Percentiles rank a stretch among this genome's conserved stretches.
Conservation (phyloP, 805 yeast species). For the Candida fluviatilis region DNA sequence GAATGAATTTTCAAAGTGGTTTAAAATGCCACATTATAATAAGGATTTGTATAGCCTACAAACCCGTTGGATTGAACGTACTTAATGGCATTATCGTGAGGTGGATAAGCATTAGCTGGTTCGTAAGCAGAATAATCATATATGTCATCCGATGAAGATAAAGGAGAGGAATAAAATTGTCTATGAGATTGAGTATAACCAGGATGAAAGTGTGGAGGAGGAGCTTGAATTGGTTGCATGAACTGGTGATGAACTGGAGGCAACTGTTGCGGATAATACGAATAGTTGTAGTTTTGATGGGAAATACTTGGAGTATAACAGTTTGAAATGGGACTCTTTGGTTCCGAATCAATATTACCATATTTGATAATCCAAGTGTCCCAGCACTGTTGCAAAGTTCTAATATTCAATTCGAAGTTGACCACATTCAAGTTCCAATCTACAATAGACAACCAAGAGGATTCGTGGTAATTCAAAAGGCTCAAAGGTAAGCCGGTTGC, state of each 20-base stretch:
- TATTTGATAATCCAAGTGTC: constrained; percentile 38
- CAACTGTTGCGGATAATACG: not conserved
- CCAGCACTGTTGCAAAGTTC: constrained; percentile 44
- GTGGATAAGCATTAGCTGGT: constrained; percentile 17
- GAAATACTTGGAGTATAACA: not conserved
- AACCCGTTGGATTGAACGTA: constrained; percentile 15
- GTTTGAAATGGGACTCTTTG: constrained; percentile 3
- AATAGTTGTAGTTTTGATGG: constrained; percentile 1
- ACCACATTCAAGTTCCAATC: constrained; percentile 55
- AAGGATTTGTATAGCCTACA: constrained; percentile 37
- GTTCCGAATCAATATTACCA: constrained; percentile 7
- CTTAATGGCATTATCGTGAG: constrained; percentile 8
- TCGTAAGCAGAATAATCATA: constrained; percentile 22
- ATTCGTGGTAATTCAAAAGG: constrained; percentile 64
- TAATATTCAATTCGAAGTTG: constrained; percentile 32
- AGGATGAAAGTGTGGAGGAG: not conserved
- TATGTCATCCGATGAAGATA: constrained; percentile 1
- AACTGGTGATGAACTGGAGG: constrained; percentile 2
- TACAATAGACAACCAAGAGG: constrained; percentile 58
- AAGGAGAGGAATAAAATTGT: constrained; percentile 2
- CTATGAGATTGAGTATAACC: not conserved
- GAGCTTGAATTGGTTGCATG: not conserved
- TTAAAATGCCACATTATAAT: constrained; percentile 15
- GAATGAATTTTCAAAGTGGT: not conserved
- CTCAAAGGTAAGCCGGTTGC: constrained; percentile 78